Base-by-base conservation (phyloP, 176 grass and related monocot genomes). In the Musa beccarii region DNA sequence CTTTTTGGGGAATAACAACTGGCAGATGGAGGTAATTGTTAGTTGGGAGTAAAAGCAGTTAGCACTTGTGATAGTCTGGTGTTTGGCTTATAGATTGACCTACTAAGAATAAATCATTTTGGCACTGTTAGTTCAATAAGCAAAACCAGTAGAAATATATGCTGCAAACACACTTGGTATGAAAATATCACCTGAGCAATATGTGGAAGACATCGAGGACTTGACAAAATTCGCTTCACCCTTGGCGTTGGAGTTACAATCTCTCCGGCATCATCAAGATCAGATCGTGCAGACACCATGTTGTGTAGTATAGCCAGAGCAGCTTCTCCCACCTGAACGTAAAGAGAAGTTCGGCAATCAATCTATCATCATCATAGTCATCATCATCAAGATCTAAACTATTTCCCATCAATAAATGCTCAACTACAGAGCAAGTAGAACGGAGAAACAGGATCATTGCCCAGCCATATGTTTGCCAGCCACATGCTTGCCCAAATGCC, bases 231-330 rank as follows among this genome's bases (percentile, higher is more conserved):
- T 74, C 75, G 86, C 85, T 98, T 98, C 64, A 99, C 95, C 79
- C 83, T 88, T 84, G 95, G 95, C 69, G 95, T 99, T 76, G 95
- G 90, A 62, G 90, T 99, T 66, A 99, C 95, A 81, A 99, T 93
- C 79, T 99, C 90, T 20, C 95, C 95, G 21, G 95, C 90, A 72
- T 99, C 95, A 85, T 99, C 95, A 79, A 99, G 88, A 91, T 99
- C 95, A 82, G 95, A 94, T 84, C 87, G 90, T 68, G 95, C 95
- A 80, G 84, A 94, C 52, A 87, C 95, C 95, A 99, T 94, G 83
- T 82, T 89, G 56, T 91, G 95, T 75, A 94, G 80, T 89, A 94
- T 94, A 83, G 80, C 90, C 79, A 94, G 78, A 76, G 90, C 95
- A 59, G 88, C 66, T 2, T 94, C 95, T 54, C 90, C 95, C 74